These are phyloP conservation scores for Vitis rotundifolia DNA, from an alignment of 164 flowering plant species.

Conservation along the genomic window DNA sequence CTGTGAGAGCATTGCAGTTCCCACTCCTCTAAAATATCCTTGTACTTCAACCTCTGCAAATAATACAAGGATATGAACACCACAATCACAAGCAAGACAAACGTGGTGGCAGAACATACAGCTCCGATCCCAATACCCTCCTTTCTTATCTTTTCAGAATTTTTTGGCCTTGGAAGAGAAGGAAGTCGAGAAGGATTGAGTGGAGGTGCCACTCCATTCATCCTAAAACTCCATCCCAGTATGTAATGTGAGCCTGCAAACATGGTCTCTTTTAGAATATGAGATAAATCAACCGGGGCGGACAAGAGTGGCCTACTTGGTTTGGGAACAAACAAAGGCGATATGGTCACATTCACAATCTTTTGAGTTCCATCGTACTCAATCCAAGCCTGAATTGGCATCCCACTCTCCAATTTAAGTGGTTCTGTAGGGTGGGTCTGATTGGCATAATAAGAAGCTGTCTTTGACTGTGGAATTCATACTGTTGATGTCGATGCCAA, in stretches of 20 bases:
- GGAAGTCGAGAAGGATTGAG: too few relatives aligned
- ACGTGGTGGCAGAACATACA: too few relatives aligned
- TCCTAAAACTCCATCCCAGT: too few relatives aligned
- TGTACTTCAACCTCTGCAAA: too few relatives aligned
- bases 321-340: slow-evolving; percentile 3
- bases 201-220: too few relatives aligned
- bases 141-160: too few relatives aligned
- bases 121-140: too few relatives aligned
- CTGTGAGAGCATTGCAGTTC: too few relatives aligned
- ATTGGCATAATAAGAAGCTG: slow-evolving; percentile 8
- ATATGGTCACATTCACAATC: slow-evolving; percentile 18
- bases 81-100: too few relatives aligned
- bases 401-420: slow-evolving; percentile 2
- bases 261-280: slow-evolving; percentile 19
- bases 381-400: slow-evolving; percentile 18
- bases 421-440: neutral
- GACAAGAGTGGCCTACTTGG: slow-evolving; percentile 25
- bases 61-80: too few relatives aligned
- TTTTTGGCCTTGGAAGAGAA: too few relatives aligned
- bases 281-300: slow-evolving; percentile 9
- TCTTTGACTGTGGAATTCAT: neutral
- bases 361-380: slow-evolving; percentile 20
- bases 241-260: slow-evolving; percentile 10
- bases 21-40: too few relatives aligned
- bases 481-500: slow-evolving; percentile 11